phyloP scores from a whole-genome alignment of 345 rosid species.

The Erucastrum elatum region DNA sequence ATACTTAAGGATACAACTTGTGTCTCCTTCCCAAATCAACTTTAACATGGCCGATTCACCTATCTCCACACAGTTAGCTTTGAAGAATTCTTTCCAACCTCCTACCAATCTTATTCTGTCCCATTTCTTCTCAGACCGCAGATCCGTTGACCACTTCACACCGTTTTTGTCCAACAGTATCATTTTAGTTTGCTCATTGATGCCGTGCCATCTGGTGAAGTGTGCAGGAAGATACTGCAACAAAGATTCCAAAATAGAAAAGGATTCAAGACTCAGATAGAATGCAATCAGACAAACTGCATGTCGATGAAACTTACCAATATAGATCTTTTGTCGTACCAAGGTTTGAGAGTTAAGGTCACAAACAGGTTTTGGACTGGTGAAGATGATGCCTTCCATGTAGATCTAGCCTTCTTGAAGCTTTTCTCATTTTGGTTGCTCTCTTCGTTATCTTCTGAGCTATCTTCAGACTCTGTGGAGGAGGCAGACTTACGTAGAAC shows the following conservation, averaged over 20 bases:
- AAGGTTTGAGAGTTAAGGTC: not conserved
- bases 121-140: not conserved
- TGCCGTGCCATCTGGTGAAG: slow-evolving; percentile 4
- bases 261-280: not conserved
- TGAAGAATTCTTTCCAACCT: not conserved
- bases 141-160: slow-evolving; percentile 3
- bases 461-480: not conserved
- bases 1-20: not conserved
- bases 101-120: not conserved
- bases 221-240: not conserved
- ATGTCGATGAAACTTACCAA: not conserved
- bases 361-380: not conserved
- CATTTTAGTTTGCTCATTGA: not conserved
- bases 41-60: not conserved
- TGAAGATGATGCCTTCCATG: not conserved
- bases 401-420: not conserved
- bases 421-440: not conserved
- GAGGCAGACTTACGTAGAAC: not conserved
- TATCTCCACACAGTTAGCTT: not conserved
- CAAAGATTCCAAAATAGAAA: not conserved
- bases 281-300: not conserved
- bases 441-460: not conserved
- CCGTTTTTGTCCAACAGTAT: slow-evolving; percentile 19
- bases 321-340: not conserved
- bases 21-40: not conserved